Base-by-base conservation (phyloP, 176 grass and related monocot species). In the Aegilops longissima region DNA sequence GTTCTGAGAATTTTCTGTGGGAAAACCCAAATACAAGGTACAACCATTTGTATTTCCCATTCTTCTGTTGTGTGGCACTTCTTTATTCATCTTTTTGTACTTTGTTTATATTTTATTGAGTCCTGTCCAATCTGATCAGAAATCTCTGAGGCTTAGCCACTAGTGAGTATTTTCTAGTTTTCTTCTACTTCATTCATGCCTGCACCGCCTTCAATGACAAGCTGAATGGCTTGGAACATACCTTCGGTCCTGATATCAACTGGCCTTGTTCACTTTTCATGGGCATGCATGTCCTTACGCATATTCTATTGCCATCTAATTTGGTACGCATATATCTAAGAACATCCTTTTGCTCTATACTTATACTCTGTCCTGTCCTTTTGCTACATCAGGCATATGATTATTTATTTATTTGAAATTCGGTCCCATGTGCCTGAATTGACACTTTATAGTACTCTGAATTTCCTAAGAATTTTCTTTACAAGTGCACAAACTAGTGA, bases 11-110 rank as follows among this genome's bases (percentile, higher is more conserved):
- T 42, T 21, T 33, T 54, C 8, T 20, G 45, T 47, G 25, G 44
- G 89, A 86, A 72, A 66, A 40, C 34, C 34, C 38, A 56, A 69
- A 0, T 52, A 52, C 0, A 52, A 52, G 14, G 74, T 89, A 90
- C 33, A 72, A 44, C 49, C 52, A 79, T 58, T 63, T 52, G 33
- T 8, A 12, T 36, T 18, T 58, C 4, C 11, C 7, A 56, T 2
- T 51, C 56, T 45, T 21, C 52, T 34, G n/a, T 66, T 73, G 3
- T 16, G 21, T 65, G 39, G 52, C 52, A 20, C 75, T 71, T 3
- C 40, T 33, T 23, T 64, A 13, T 56, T 6, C 63, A 21, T 12
- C 2, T 79, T 8, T 34, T 61, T 5, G 8, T 68, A 33, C 1
- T 76, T 59, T 80, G 47, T 52, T 34, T 11, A 24, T 71, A 36